Evolutionary conservation across 345 rosid genomes (phyloP), one percentile per base, ranked within the genome.

Genomic region (Gossypium raimondii): DNA sequence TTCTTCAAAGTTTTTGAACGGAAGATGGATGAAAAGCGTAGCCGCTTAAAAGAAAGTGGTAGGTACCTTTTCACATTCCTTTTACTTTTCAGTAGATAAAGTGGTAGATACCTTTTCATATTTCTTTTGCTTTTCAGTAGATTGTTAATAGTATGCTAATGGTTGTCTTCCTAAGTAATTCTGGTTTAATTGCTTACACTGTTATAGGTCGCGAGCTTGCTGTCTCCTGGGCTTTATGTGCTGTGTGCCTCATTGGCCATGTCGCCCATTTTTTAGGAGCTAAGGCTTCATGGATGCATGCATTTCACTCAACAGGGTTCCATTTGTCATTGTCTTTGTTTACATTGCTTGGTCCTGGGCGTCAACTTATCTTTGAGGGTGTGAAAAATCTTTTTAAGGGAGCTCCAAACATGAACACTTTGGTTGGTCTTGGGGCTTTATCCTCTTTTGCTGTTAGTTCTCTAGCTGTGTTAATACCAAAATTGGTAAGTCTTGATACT

Each of bases 391-490:
- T 94, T 72, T 69, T 89, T 27, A 94, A 82, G 77, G 97, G 97
- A 67, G 80, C 88, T 79, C 97, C 98, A 72, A 94, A 92, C 83
- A 94, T 94, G 98, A 94, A 92, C 79, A 92, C 97, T 50, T 82
- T 94, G 79, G 98, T 94, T 81, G 97, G 98, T 82, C 94, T 94
- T 62, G 97, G 98, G 80, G 98, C 97, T 25, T 81, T 94, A 81
- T 94, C 98, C 62, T 94, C 98, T 34, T 94, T 94, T 87, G 72
- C 86, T 68, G 97, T 92, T 81, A 94, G 98, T 83, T 79, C 94
- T 57, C 81, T 94, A 34, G 98, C 98, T 82, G 87, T 91, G 74
- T 78, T 92, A 73, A 68, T 94, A 66, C 98, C 98, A 52, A 90
- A 83, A 78, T 81, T 88, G 93, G 98, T 92, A 81, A 82, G 87